phyloP scores from a whole-genome alignment of 345 rosid species.

The Xanthoceras sorbifolium region DNA sequence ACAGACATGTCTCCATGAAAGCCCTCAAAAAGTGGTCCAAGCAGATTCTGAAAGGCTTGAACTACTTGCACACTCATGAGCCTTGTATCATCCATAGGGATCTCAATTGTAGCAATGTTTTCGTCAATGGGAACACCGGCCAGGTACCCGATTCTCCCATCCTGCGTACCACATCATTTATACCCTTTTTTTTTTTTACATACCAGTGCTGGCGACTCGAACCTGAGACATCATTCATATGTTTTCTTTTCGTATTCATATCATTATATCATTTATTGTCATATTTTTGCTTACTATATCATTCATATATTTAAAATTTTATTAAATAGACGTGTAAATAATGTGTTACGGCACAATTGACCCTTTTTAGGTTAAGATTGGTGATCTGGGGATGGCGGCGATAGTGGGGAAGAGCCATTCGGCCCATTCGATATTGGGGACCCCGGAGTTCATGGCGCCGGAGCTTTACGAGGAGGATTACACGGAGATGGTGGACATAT shows the following conservation, averaged over 20 bases:
- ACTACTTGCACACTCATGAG: slow-evolving; percentile 74
- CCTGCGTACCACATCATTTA: too few species aligned
- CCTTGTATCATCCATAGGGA: slow-evolving; percentile 90
- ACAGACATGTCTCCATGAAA: slow-evolving; percentile 71
- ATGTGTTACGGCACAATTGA: too few species aligned
- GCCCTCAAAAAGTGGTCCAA: slow-evolving; percentile 91
- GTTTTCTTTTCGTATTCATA: too few species aligned
- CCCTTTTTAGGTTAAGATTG: slow-evolving; percentile 83
- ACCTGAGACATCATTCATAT: too few species aligned
- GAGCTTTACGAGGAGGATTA: slow-evolving; percentile 85
- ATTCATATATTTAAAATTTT: too few species aligned
- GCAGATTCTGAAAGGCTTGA: slow-evolving; percentile 77
- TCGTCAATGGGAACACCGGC: slow-evolving; percentile 84
- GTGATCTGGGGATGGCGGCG: slow-evolving; percentile 86
- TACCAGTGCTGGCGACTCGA: too few species aligned
- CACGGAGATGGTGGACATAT: slow-evolving; percentile 78
- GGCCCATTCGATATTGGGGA: slow-evolving; percentile 83
- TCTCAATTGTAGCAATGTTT: slow-evolving; percentile 87
- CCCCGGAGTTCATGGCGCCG: slow-evolving; percentile 95
- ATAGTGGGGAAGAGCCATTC: slow-evolving; percentile 65
- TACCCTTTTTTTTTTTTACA: too few species aligned
- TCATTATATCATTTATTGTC: too few species aligned
- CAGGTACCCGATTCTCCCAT: too few species aligned
- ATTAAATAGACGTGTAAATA: too few species aligned
- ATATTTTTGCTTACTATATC: too few species aligned